Base-by-base conservation (phyloP, 1,139 yeast genomes). In the Williopsis jadinii region DNA sequence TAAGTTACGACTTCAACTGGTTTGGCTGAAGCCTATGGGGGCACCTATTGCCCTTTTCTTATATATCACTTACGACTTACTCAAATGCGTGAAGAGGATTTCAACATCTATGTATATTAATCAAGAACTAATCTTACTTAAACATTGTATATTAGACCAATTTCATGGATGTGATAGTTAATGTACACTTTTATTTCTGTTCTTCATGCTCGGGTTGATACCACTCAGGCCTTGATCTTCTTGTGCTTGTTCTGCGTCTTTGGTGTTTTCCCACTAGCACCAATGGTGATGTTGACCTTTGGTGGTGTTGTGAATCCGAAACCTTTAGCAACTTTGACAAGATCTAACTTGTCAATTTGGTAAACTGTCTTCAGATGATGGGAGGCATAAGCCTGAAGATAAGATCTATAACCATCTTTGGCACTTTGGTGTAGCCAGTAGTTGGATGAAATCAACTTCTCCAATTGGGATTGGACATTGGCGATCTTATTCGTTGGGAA, bases 271-370 rank as follows among this genome's bases (percentile, higher is more conserved):
- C 94, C 94, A 61, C 95, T 84, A 37, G 95, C 86, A 13, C 97
- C 98, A 53, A 92, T 87, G 30, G 95, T 83, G 48, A 92, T 90
- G 60, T 92, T 92, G 41, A 92, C 98, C 69, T 88, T 88, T 51
- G 99, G 99, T 36, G 98, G 97, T 19, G 86, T 83, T 38, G 84
- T 82, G 66, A 94, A 92, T 8, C 99, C 99, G 63, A 85, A 92
- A 11, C 95, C 83, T 63, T 84, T 85, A 46, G 97, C 98, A 30
- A 92, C 97, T 69, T 90, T 92, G 34, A 83, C 92, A 53, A 92
- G 71, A 63, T 92, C 98, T 47, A 92, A 73, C 66, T 90, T 87
- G 65, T 92, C 97, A 53, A 92, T 87, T 66, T 90, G 95, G 61
- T 92, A 92, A 14, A 92, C 97, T 1, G 96, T 84, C 65, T 92